Conservation (phyloP, 495 filamentous ascomycete genomes). For the Trichoderma erinaceum region DNA sequence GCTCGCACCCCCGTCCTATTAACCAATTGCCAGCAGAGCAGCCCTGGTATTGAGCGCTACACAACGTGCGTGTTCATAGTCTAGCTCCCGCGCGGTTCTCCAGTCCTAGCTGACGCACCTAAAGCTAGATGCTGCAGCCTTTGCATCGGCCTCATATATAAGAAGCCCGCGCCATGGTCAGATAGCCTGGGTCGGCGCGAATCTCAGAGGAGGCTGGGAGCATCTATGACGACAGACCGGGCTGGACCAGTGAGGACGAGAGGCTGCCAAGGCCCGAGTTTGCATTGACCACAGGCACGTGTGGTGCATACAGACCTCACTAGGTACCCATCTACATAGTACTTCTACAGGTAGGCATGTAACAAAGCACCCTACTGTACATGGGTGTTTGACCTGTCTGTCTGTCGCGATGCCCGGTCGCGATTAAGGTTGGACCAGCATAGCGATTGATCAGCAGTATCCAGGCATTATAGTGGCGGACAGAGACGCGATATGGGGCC, state of each 20-base stretch:
- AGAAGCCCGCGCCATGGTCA: not conserved
- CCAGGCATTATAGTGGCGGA: not conserved
- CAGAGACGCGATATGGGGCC: not conserved
- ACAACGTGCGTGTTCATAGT: not conserved
- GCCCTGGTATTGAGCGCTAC: conserved; percentile 5
- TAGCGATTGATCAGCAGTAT: conserved; percentile 1
- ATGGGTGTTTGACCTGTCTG: too few species aligned
- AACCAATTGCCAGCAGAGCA: not conserved
- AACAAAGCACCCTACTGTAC: too few species aligned
- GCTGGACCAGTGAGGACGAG: not conserved
- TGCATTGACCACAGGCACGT: too few species aligned
- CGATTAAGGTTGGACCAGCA: conserved; percentile 7
- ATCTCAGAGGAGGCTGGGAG: too few species aligned
- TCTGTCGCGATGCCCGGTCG: not conserved
- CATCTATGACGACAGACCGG: not conserved
- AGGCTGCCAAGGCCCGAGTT: too few species aligned
- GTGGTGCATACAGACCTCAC: too few species aligned
- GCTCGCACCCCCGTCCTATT: not conserved
- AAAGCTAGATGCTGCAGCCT: conserved; percentile 5
- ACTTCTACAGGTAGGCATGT: too few species aligned
- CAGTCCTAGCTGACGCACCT: conserved; percentile 3
- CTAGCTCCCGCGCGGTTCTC: conserved; percentile 12
- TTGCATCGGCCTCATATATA: not conserved
- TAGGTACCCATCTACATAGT: too few species aligned
- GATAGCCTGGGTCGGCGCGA: not conserved